Evolutionary conservation across 441 rosid species (phyloP).

Genomic region (Croton setiger): DNA sequence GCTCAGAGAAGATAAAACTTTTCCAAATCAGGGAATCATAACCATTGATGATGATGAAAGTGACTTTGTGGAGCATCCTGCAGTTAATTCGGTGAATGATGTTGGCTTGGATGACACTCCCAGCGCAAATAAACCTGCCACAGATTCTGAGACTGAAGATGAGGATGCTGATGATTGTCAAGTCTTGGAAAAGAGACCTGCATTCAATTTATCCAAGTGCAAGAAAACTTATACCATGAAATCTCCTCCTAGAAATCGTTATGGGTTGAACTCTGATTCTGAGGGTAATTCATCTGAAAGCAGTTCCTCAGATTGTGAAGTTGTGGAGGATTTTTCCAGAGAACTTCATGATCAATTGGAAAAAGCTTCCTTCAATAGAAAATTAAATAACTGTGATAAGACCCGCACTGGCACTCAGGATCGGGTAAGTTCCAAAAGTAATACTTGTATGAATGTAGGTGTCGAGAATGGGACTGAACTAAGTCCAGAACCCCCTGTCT

Average conservation of each 20-base stretch:
- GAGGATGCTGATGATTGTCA: conserved; percentile 41
- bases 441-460: conserved; percentile 20
- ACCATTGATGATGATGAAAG: conserved; percentile 59
- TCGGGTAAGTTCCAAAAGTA: conserved; percentile 28
- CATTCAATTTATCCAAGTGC: conserved; percentile 46
- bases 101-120: conserved; percentile 29
- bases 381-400: conserved; percentile 24
- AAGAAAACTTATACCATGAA: conserved; percentile 25
- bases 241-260: conserved; percentile 33
- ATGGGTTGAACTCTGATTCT: conserved; percentile 46
- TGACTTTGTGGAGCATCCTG: conserved; percentile 31
- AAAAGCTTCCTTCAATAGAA: conserved; percentile 46
- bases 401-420: conserved; percentile 29
- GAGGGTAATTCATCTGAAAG: conserved; percentile 41
- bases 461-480: conserved; percentile 25
- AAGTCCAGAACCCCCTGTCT: conserved; percentile 22
- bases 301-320: conserved; percentile 72
- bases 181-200: conserved; percentile 34
- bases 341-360: conserved; percentile 62
- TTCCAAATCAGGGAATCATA: conserved; percentile 39
- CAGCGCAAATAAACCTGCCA: conserved; percentile 30
- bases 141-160: conserved; percentile 21
- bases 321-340: conserved; percentile 50
- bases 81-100: conserved; percentile 26
- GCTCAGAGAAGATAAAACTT: conserved; percentile 25